phyloP scores from a whole-genome alignment of 495 filamentous ascomycete genomes.

The Neurospora pannonica region DNA sequence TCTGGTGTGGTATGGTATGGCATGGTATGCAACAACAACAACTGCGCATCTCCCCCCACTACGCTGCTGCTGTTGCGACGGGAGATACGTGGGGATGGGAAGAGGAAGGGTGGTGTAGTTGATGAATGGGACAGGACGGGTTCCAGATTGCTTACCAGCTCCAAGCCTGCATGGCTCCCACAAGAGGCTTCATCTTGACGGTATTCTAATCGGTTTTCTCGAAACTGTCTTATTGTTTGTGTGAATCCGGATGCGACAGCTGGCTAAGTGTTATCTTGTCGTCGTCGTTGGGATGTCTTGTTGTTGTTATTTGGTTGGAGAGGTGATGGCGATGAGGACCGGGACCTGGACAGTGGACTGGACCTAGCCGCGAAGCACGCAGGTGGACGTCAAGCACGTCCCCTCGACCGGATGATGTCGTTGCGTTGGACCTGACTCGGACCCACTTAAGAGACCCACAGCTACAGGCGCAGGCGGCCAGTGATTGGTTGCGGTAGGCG shows the following conservation, averaged over 20 bases:
- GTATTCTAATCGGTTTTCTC: background rate
- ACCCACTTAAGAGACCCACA: background rate
- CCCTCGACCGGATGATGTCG: background rate
- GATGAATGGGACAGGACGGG: background rate
- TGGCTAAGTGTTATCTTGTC: background rate
- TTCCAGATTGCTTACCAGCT: conserved; percentile 55
- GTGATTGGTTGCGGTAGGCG: background rate
- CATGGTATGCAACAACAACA: background rate
- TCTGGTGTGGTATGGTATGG: background rate
- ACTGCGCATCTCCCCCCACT: background rate
- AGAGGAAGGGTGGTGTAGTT: no score
- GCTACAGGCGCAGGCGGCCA: background rate
- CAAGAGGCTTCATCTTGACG: conserved; percentile 79
- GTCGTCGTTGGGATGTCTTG: background rate
- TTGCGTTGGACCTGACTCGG: background rate
- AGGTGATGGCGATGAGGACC: background rate
- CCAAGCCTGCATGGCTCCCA: conserved; percentile 86
- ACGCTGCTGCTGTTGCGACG: background rate
- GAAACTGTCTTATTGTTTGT: background rate
- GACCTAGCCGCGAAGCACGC: background rate
- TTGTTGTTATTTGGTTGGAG: background rate
- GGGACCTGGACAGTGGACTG: background rate
- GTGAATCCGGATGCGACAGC: background rate
- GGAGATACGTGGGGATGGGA: background rate
- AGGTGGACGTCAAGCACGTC: background rate